Conservation (phyloP, 306 rosid species). For the Prunus davidiana region DNA sequence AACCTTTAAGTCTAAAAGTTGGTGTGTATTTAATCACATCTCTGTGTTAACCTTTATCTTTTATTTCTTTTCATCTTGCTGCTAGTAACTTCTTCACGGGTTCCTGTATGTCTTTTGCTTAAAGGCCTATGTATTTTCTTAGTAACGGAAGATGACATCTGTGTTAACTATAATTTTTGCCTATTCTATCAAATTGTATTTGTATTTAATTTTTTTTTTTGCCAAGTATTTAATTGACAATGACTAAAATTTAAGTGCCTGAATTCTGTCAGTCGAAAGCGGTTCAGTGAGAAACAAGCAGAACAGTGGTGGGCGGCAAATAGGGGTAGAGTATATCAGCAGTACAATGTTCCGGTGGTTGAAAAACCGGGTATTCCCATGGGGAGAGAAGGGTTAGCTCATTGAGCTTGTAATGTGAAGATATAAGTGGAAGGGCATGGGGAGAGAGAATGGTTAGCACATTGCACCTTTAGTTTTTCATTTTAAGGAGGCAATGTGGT, state of each 20-base stretch:
- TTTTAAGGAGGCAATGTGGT: slow-evolving; percentile 9
- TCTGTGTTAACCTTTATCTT: neutral
- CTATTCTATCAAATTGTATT: neutral
- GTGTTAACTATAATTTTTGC: neutral
- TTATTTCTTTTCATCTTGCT: neutral
- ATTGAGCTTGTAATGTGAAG: slow-evolving; percentile 26
- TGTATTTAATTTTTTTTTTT: neutral
- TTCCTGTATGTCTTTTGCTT: neutral
- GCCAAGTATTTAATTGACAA: neutral
- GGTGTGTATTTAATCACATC: neutral
- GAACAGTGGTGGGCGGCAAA: slow-evolving; percentile 87
- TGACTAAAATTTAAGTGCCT: neutral
- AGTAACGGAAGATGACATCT: too few relatives aligned
- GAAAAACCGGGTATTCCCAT: slow-evolving; percentile 59
- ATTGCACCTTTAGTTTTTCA: slow-evolving; percentile 9
- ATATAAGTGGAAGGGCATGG: slow-evolving; percentile 32
- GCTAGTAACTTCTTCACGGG: neutral
- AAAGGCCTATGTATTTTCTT: neutral
- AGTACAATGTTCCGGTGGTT: slow-evolving; percentile 56
- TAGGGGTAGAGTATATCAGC: slow-evolving; percentile 60
- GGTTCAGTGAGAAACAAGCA: slow-evolving; percentile 81
- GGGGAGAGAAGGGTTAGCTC: slow-evolving; percentile 67
- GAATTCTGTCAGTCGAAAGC: slow-evolving; percentile 57
- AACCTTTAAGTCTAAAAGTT: neutral
- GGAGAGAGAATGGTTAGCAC: neutral